Evolutionary conservation across 202 grass and related monocot species (phyloP).

Genomic region (Cymbopogon flexuosus): DNA sequence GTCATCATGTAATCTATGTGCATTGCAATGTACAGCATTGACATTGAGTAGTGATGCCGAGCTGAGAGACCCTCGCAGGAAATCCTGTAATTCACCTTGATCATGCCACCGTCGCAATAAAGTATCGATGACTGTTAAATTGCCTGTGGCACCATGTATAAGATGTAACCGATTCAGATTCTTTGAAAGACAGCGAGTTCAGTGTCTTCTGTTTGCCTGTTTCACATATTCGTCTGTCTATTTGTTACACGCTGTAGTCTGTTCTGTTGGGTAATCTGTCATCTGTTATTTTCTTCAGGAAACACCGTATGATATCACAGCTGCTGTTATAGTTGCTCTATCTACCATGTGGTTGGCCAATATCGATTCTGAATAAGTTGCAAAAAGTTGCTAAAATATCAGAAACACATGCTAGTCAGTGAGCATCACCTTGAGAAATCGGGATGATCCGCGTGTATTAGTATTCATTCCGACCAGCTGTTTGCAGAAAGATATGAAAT

Average conservation of each 20-base stretch:
- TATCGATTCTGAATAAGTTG: neutral
- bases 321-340: neutral
- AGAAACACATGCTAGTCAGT: neutral
- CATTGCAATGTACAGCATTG: slow-evolving; percentile 44
- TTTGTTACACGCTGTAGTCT: neutral
- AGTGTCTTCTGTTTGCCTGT: neutral
- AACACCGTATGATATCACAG: neutral
- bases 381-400: neutral
- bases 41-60: slow-evolving; percentile 27
- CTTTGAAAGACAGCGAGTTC: neutral
- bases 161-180: neutral
- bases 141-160: neutral
- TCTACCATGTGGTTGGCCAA: neutral
- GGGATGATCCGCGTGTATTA: neutral
- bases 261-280: neutral
- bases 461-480: neutral
- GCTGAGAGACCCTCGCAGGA: slow-evolving; percentile 6
- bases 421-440: neutral
- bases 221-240: neutral
- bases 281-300: neutral
- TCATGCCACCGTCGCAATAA: slow-evolving; percentile 24
- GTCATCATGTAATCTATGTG: slow-evolving; percentile 51
- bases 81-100: slow-evolving; percentile 32
- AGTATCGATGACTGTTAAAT: slow-evolving; percentile 18
- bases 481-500: neutral